Percentiles rank a stretch among this genome's conserved stretches.
These are phyloP conservation scores for Trichothecium roseum DNA, from an alignment of 2,329 filamentous ascomycete genomes.

Conservation along the genomic window DNA sequence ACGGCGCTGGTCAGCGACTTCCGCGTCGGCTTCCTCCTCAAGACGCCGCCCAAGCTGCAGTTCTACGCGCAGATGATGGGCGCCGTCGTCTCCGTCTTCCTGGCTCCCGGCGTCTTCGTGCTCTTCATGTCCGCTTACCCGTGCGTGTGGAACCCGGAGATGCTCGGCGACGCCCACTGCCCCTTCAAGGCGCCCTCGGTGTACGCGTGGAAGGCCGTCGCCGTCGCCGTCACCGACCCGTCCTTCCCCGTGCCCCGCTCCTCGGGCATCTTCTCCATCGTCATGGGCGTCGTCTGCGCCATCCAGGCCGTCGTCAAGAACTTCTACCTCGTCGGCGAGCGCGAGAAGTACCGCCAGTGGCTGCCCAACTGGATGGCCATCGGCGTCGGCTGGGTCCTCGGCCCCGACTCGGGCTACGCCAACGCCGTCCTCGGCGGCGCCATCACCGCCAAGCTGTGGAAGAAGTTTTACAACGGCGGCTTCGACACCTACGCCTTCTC, in stretches of 20 bases:
- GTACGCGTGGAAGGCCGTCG: conserved; percentile 55
- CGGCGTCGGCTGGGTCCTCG: conserved; percentile 48
- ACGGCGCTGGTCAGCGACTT: conserved; percentile 51
- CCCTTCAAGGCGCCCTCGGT: conserved; percentile 54
- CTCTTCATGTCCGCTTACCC: conserved; percentile 60
- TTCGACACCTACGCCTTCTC: conserved; percentile 49
- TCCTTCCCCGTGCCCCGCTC: conserved; percentile 43
- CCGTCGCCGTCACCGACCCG: conserved; percentile 45
- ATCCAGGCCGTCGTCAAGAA: conserved; percentile 42
- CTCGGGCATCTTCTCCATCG: conserved; percentile 45
- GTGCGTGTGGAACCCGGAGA: conserved; percentile 45
- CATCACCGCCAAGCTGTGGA: conserved; percentile 41
- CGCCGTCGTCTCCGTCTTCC: conserved; percentile 52
- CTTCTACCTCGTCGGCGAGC: conserved; percentile 39
- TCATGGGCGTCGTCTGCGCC: conserved; percentile 39
- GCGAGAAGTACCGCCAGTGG: conserved; percentile 44
- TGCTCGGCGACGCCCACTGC: conserved; percentile 31
- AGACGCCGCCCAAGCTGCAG: conserved; percentile 54
- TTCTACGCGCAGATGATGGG: conserved; percentile 56
- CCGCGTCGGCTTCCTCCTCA: conserved; percentile 56
- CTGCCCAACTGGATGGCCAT: conserved; percentile 55
- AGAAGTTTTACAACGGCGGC: conserved; percentile 33
- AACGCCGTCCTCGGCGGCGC: conserved; percentile 45
- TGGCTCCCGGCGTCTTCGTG: conserved; percentile 57
- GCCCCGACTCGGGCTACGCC: conserved; percentile 39